Evolutionary conservation across 768 basidiomycete genomes (phyloP).

Genomic region (Rhodocollybia butyracea): DNA sequence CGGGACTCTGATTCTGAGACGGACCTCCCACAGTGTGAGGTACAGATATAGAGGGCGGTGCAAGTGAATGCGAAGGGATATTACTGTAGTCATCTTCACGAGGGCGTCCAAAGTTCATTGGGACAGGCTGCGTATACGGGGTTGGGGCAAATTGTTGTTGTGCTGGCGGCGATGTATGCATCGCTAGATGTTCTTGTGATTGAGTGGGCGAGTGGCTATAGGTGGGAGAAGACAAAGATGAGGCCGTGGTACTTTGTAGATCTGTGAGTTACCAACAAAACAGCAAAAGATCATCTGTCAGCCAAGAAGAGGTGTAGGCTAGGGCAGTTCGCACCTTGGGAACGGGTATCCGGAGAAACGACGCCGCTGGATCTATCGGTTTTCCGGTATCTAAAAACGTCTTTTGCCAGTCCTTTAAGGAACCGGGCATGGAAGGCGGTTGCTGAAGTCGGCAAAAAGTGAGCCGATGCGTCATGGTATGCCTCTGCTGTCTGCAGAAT

Average conservation of each 20-base stretch:
- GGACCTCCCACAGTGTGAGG: background rate
- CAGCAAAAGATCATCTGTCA: background rate
- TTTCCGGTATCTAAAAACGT: slow-evolving; percentile 53
- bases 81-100: background rate
- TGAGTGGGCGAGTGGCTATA: background rate
- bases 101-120: background rate
- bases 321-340: slow-evolving; percentile 42
- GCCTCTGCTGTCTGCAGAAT: slow-evolving; percentile 75
- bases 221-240: background rate
- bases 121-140: no score
- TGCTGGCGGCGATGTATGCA: no score
- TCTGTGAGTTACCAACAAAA: slow-evolving; percentile 1
- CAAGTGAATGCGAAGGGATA: background rate
- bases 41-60: background rate
- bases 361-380: slow-evolving; percentile 32
- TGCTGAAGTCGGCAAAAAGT: slow-evolving; percentile 58
- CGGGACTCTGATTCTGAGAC: no score
- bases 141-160: no score
- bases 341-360: slow-evolving; percentile 50
- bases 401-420: slow-evolving; percentile 62
- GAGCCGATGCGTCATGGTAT: slow-evolving; percentile 66
- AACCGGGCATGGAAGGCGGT: slow-evolving; percentile 82
- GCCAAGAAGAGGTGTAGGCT: background rate
- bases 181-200: slow-evolving; percentile 1
- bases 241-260: slow-evolving; percentile 1